These are phyloP conservation scores for Zygoascus biomembranicola DNA, from an alignment of 805 yeast species.

Conservation along the genomic window DNA sequence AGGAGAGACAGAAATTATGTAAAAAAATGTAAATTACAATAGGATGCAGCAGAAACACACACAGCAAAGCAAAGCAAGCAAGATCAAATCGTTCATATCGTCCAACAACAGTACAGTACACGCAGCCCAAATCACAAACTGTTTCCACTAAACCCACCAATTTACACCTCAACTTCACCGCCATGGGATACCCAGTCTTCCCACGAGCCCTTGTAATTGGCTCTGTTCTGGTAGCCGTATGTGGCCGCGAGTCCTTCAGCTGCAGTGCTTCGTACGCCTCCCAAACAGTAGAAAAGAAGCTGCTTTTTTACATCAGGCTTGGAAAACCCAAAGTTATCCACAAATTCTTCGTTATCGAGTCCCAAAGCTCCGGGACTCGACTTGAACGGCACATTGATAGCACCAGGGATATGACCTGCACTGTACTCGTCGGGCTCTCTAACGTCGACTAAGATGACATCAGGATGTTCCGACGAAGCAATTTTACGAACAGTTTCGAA, in stretches of 20 bases:
- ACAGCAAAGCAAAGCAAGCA: no score
- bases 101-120: no score
- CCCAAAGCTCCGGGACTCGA: conserved; percentile 90
- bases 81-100: no score
- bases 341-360: conserved; percentile 68
- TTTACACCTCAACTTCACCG: conserved; percentile 16
- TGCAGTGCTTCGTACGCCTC: conserved; percentile 83
- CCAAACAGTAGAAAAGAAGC: conserved; percentile 83
- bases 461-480: conserved; percentile 37
- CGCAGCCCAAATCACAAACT: no score
- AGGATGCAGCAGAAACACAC: no score
- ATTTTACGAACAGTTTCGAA: conserved; percentile 49
- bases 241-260: conserved; percentile 89
- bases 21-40: no score
- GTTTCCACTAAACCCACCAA: background rate
- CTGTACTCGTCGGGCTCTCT: conserved; percentile 80
- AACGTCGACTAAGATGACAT: conserved; percentile 68
- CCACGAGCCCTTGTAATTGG: conserved; percentile 80
- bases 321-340: conserved; percentile 67
- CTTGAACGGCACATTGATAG: conserved; percentile 83
- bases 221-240: conserved; percentile 74
- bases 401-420: conserved; percentile 72
- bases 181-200: conserved; percentile 66
- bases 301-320: conserved; percentile 70
- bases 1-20: no score